Conservation (phyloP, 1,139 yeast species). For the Blastobotrys malaysiensis region DNA sequence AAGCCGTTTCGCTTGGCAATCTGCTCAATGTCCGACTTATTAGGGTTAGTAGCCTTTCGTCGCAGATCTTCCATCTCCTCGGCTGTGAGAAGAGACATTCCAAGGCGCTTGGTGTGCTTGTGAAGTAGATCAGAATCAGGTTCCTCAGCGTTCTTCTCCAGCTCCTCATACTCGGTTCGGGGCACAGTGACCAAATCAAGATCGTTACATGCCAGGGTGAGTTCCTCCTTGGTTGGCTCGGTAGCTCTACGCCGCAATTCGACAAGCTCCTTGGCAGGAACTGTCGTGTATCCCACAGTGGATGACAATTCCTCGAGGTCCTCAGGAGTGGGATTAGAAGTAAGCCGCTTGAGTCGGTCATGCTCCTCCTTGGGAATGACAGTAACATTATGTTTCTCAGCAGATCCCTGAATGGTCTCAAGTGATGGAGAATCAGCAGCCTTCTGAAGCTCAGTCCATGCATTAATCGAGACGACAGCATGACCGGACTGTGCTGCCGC, state of each 20-base stretch:
- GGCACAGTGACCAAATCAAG: conserved; percentile 20
- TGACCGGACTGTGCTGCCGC: conserved; percentile 24
- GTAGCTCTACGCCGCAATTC: conserved; percentile 24
- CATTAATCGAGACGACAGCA: conserved; percentile 24
- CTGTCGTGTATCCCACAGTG: conserved; percentile 23
- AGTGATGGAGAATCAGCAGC: conserved; percentile 23
- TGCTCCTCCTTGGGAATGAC: conserved; percentile 6
- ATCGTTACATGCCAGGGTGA: conserved; percentile 20
- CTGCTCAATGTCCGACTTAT: conserved; percentile 38
- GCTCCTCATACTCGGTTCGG: conserved; percentile 23
- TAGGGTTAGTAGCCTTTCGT: conserved; percentile 22
- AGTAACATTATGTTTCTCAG: conserved; percentile 8
- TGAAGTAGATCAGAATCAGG: conserved; percentile 26
- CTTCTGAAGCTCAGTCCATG: conserved; percentile 25
- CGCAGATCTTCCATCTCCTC: conserved; percentile 27
- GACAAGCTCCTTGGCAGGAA: conserved; percentile 26
- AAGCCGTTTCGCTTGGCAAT: conserved; percentile 47
- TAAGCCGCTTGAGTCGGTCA: conserved; percentile 20
- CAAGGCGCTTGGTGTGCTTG: conserved; percentile 29
- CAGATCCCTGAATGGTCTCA: conserved; percentile 20
- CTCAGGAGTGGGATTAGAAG: conserved; percentile 22
- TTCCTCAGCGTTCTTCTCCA: conserved; percentile 23
- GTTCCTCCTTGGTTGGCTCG: conserved; percentile 25
- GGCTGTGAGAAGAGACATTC: conserved; percentile 25
- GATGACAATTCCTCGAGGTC: conserved; percentile 21